Evolutionary conservation across 441 rosid genomes (phyloP), one percentile per base, ranked within the genome.

Genomic region (Jatropha multifida): DNA sequence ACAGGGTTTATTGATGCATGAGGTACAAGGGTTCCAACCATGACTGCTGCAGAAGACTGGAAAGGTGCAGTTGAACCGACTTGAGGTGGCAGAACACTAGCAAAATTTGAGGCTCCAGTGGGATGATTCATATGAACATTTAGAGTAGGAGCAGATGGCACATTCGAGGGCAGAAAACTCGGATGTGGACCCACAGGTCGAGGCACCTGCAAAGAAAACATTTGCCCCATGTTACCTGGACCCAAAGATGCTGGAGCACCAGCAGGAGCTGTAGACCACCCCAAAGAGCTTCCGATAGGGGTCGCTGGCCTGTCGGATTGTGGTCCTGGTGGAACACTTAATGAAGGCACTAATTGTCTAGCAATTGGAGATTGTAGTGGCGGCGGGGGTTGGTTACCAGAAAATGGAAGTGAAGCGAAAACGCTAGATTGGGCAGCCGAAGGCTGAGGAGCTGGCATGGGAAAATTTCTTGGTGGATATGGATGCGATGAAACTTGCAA

Each of bases 401-500:
- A 63, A 65, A 69, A 83, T 64, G 83, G 82, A 65, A 59, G 68
- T 60, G 69, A 71, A 40, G 79, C 71, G 20, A 81, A 70, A 80
- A 74, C 64, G 37, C 77, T 76, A 46, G 78, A 75, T 74, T 85
- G 88, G 75, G 76, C 73, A 46, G 86, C 71, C 0, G 82, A 74
- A 76, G 81, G 84, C 81, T 81, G 94, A 6, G 82, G 79, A 74
- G 82, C 65, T 15, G 73, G 82, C 73, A 77, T 58, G 40, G 80
- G 79, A 78, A 81, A 82, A 58, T 85, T 83, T 85, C 85, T 83
- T 26, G 86, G 83, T 15, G 78, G 79, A 73, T 82, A 85, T 54
- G 88, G 79, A 73, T 82, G 78, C 27, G 78, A 78, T 44, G 77
- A 75, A 59, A 73, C 79, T 72, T 86, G 90, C 71, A 78, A 48